These are phyloP conservation scores for Metschnikowia proteae DNA, from an alignment of 805 yeast genomes.

Conservation along the genomic window DNA sequence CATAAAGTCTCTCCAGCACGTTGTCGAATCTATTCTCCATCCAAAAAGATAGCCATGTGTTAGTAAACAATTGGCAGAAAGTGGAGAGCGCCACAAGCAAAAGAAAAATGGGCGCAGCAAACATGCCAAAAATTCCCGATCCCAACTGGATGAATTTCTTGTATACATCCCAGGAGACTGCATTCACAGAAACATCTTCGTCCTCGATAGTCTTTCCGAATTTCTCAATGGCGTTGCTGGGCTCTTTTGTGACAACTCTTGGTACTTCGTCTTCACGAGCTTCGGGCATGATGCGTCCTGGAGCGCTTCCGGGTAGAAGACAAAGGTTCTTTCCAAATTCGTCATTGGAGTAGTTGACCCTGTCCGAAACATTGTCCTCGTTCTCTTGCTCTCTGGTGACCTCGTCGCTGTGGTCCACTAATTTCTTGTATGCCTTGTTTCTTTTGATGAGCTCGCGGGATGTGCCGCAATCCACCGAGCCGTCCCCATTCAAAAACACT, in stretches of 20 bases:
- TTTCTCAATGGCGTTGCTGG: background rate
- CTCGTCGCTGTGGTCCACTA: slow-evolving; percentile 45
- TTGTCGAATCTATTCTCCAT: slow-evolving; percentile 29
- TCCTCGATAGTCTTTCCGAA: slow-evolving; percentile 32
- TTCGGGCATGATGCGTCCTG: background rate
- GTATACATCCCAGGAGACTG: slow-evolving; percentile 40
- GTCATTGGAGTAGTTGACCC: slow-evolving; percentile 6
- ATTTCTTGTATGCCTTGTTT: slow-evolving; percentile 46
- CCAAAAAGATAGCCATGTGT: slow-evolving; percentile 46
- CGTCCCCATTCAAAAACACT: slow-evolving; percentile 39
- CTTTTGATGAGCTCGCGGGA: slow-evolving; percentile 27
- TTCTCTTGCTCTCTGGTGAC: slow-evolving; percentile 22
- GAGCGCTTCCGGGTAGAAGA: slow-evolving; percentile 7
- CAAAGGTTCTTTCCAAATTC: slow-evolving; percentile 7
- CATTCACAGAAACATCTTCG: slow-evolving; percentile 36
- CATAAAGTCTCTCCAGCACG: slow-evolving; percentile 30
- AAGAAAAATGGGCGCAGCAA: slow-evolving; percentile 33
- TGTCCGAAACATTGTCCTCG: slow-evolving; percentile 24
- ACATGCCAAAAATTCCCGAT: slow-evolving; percentile 33
- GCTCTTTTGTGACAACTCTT: slow-evolving; percentile 6
- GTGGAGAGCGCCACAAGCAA: slow-evolving; percentile 33
- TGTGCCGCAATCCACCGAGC: slow-evolving; percentile 38
- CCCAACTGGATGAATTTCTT: slow-evolving; percentile 36
- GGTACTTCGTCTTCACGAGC: background rate
- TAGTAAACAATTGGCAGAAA: slow-evolving; percentile 40